phyloP scores from a whole-genome alignment of 129 eudicot species.

The Logfia minima region DNA sequence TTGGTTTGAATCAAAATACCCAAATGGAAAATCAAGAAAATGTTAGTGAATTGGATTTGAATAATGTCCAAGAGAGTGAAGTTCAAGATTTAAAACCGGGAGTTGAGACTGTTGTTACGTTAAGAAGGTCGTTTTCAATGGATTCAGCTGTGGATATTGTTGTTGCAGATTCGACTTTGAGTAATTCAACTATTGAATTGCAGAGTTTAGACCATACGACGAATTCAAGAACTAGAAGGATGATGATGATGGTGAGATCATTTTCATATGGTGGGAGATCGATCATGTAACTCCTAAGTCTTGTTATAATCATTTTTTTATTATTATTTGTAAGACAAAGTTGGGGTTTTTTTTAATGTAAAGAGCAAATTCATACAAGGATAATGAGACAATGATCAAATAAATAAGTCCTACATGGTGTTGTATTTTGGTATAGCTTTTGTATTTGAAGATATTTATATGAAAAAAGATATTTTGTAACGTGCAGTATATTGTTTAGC shows the following conservation, averaged over 20 bases:
- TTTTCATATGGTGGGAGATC: constrained; percentile 47
- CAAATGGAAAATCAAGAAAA: constrained; percentile 19
- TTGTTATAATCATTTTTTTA: background rate
- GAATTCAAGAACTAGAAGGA: constrained; percentile 12
- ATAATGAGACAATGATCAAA: background rate
- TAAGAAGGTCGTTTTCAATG: constrained; percentile 41
- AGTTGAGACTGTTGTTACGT: background rate
- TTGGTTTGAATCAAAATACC: constrained; percentile 11
- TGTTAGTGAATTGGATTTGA: too few species aligned
- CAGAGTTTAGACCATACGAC: background rate
- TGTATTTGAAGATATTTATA: background rate
- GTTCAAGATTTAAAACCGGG: constrained; percentile 3
- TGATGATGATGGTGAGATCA: constrained; percentile 38
- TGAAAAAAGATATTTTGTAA: too few species aligned
- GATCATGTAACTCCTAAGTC: background rate
- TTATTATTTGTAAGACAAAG: background rate
- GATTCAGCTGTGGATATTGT: constrained; percentile 25
- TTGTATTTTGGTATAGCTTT: background rate
- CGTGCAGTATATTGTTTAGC: too few species aligned
- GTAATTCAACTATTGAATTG: background rate
- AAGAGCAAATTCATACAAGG: background rate
- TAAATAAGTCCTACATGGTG: background rate
- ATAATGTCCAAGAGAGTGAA: background rate
- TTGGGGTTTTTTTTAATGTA: background rate
- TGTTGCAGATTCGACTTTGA: background rate